These are phyloP conservation scores for Geotrichum klebahnii DNA, from an alignment of 1,139 yeast genomes.

Conservation along the genomic window DNA sequence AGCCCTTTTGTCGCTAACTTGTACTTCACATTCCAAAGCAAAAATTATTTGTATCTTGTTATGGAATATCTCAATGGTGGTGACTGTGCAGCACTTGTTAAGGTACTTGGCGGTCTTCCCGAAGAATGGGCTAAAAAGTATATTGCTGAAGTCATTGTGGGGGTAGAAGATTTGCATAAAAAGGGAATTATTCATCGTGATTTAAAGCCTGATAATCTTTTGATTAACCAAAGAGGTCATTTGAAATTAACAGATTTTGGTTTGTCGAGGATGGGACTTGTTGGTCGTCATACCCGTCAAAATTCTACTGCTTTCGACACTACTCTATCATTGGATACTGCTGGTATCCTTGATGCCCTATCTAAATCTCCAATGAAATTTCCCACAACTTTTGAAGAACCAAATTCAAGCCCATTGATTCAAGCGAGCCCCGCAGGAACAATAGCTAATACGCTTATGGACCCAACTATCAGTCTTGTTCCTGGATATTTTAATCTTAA, in stretches of 20 bases:
- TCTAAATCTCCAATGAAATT: background rate
- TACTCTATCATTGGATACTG: background rate
- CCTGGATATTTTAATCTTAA: conserved; percentile 33
- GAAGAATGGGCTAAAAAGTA: conserved; percentile 79
- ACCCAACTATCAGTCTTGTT: conserved; percentile 31
- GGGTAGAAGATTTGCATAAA: conserved; percentile 81
- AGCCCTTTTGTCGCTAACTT: conserved; percentile 90
- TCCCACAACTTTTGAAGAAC: background rate
- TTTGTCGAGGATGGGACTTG: conserved; percentile 79
- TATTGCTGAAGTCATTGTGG: conserved; percentile 83
- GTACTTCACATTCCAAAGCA: conserved; percentile 82
- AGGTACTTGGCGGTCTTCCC: conserved; percentile 75
- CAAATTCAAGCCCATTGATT: background rate
- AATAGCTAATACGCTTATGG: conserved; percentile 21
- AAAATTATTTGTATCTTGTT: conserved; percentile 79
- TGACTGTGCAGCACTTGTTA: conserved; percentile 82
- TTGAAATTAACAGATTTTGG: conserved; percentile 93
- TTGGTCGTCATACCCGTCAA: conserved; percentile 65
- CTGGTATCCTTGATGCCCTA: background rate
- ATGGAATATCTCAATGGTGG: conserved; percentile 98
- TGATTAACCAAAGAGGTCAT: conserved; percentile 85
- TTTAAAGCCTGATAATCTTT: conserved; percentile 85
- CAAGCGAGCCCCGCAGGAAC: background rate
- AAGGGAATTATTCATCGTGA: conserved; percentile 93
- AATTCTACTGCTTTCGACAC: conserved; percentile 29